Evolutionary conservation across 805 yeast genomes (phyloP).

Genomic region (Saccharomycopsis javanensis): DNA sequence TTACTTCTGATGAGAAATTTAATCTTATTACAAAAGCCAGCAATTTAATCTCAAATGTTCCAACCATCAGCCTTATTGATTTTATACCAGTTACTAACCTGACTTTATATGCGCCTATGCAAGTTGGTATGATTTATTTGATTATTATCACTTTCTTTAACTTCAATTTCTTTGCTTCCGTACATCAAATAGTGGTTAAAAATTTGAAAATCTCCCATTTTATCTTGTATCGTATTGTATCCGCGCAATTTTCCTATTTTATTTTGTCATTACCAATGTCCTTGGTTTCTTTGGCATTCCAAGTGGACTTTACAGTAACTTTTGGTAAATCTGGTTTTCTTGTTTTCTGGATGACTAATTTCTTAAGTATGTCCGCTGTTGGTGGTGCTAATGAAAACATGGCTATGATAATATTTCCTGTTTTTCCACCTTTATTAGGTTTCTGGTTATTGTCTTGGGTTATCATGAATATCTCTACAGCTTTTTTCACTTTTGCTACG

Average conservation of each 20-base stretch:
- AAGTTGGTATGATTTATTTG: constrained; percentile 58
- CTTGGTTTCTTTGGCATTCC: constrained; percentile 52
- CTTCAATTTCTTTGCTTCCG: constrained; percentile 42
- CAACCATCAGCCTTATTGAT: constrained; percentile 30
- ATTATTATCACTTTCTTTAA: constrained; percentile 62
- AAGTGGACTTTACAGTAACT: constrained; percentile 39
- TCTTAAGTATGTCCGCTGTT: constrained; percentile 53
- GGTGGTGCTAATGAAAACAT: constrained; percentile 59
- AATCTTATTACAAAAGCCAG: constrained; percentile 23
- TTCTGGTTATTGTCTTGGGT: constrained; percentile 64
- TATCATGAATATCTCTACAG: constrained; percentile 47
- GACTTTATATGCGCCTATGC: constrained; percentile 48
- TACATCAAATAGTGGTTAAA: constrained; percentile 37
- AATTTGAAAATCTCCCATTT: constrained; percentile 33
- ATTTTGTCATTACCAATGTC: constrained; percentile 45
- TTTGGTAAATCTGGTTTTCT: constrained; percentile 59
- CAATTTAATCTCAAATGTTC: constrained; percentile 25
- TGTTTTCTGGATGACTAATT: constrained; percentile 54
- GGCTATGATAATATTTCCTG: constrained; percentile 38
- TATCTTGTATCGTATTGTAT: constrained; percentile 37
- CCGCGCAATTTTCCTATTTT: constrained; percentile 41
- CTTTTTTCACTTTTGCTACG: constrained; percentile 44
- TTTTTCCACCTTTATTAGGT: constrained; percentile 54
- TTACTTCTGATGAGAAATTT: constrained; percentile 17
- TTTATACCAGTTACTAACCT: constrained; percentile 34